These are phyloP conservation scores for Leccinellum rugosiceps DNA, from an alignment of 768 basidiomycete species.

Conservation along the genomic window DNA sequence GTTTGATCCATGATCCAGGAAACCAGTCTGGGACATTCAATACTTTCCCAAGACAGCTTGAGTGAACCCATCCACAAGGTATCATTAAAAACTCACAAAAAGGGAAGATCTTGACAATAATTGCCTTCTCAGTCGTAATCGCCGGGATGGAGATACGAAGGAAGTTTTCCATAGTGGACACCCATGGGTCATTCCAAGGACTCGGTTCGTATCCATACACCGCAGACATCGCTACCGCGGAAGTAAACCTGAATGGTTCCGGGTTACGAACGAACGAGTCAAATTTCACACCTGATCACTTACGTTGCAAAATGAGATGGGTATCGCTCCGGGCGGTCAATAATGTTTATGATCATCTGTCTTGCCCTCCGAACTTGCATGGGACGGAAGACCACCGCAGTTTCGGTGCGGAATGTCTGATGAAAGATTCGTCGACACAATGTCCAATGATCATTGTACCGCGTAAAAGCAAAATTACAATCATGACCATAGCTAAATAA, in stretches of 20 bases:
- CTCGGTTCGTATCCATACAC: conserved; percentile 16
- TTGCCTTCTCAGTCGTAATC: conserved; percentile 4
- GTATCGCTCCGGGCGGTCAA: conserved; percentile 3
- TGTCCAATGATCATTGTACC: not conserved
- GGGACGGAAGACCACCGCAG: conserved; percentile 6
- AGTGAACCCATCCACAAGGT: not conserved
- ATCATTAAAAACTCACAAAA: conserved; percentile 14
- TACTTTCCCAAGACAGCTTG: conserved; percentile 1
- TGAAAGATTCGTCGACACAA: conserved; percentile 18
- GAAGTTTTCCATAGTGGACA: conserved; percentile 1
- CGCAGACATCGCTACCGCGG: conserved; percentile 24
- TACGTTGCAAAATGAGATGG: not conserved
- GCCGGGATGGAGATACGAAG: not conserved
- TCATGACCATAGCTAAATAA: not conserved
- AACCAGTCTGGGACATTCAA: conserved; percentile 31
- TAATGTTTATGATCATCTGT: conserved; percentile 7
- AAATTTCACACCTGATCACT: not conserved
- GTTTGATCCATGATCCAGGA: conserved; percentile 38
- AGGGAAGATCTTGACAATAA: conserved; percentile 6
- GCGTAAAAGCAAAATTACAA: not conserved
- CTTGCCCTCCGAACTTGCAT: conserved; percentile 16
- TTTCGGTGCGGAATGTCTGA: conserved; percentile 12
- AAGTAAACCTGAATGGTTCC: conserved; percentile 24
- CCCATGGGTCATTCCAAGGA: conserved; percentile 9
- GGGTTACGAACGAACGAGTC: not conserved